Base-by-base conservation (phyloP, 331 rosid genomes). In the Acacia pycnantha region DNA sequence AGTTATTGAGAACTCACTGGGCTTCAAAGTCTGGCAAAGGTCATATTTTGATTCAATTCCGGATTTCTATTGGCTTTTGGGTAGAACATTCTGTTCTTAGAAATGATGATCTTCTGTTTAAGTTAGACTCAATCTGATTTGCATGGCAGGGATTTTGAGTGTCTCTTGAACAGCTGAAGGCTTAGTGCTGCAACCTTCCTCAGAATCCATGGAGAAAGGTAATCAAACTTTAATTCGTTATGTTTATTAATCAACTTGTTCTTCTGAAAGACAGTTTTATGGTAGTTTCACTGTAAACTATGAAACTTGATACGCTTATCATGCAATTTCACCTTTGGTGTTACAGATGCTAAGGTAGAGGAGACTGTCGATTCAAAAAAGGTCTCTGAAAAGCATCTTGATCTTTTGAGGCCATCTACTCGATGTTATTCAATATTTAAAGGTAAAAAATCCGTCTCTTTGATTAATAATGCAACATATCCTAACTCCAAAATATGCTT, bases 201-300 rank as follows among this genome's bases (percentile, higher is more conserved):
- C 48, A 24, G 79, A 85, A 77, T 61, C 83, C 73, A 94, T 92
- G 98, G 97, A 91, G 81, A 91, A 88, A 86, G 93, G 98, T 94
- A 87, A 70, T 70, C 51, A 70, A 80, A 67, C 35, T 84, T 70
- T 61, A 27, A 70, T 70, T 64, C 26, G 16, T 47, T 80, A 29
- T 16, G 33, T 65, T 65, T 31, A 21, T 81, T 76, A 41, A 31
- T 79, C 40, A 35, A 74, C 15, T n/a, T 46, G 43, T 54, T 76
- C 64, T 14, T 14, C 31, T 84, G 18, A 43, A 11, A 79, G 77
- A 79, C 74, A 44, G 26, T 16, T 58, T 50, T 69, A 8, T 65
- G 65, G 56, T 12, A 62, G 33, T 65, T 77, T 37, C 68, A 41
- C 68, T 70, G 27, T 68, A 73, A 66, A 16, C 11, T 73, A 51